phyloP scores from a whole-genome alignment of 2,329 filamentous ascomycete genomes.

The Fusarium haematococcum region DNA sequence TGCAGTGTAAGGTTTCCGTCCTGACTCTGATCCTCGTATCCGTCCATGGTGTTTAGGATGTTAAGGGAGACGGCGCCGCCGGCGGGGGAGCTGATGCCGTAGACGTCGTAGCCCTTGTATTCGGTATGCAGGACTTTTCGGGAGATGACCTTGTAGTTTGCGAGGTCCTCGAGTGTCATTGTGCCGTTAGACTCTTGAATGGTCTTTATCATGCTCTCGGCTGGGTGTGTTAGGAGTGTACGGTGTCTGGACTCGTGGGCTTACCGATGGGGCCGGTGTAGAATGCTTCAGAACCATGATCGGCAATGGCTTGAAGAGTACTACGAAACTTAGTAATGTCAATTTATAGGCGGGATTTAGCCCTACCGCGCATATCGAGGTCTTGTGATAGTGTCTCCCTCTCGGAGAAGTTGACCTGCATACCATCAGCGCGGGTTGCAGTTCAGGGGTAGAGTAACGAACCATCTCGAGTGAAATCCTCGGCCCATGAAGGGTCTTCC shows the following conservation, averaged over 20 bases:
- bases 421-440: constrained; percentile 3
- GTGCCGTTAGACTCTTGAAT: constrained; percentile 80
- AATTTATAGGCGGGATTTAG: not conserved
- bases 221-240: constrained; percentile 53
- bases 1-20: constrained; percentile 79
- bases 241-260: not conserved
- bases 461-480: constrained; percentile 89
- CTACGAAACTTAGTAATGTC: constrained; percentile 6
- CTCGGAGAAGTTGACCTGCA: constrained; percentile 70
- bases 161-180: constrained; percentile 84
- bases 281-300: constrained; percentile 78
- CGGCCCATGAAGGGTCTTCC: constrained; percentile 81
- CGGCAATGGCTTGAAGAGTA: constrained; percentile 81
- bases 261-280: constrained; percentile 75
- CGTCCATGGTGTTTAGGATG: constrained; percentile 85
- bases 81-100: constrained; percentile 78
- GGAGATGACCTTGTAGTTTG: constrained; percentile 75
- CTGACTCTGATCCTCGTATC: constrained; percentile 69
- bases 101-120: constrained; percentile 78
- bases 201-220: constrained; percentile 77
- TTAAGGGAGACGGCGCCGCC: constrained; percentile 81
- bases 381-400: constrained; percentile 84
- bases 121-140: constrained; percentile 73
- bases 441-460: not conserved
- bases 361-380: constrained; percentile 76